Evolutionary conservation across 257 asterid genomes (phyloP).

Genomic region (Penstemon davidsonii): DNA sequence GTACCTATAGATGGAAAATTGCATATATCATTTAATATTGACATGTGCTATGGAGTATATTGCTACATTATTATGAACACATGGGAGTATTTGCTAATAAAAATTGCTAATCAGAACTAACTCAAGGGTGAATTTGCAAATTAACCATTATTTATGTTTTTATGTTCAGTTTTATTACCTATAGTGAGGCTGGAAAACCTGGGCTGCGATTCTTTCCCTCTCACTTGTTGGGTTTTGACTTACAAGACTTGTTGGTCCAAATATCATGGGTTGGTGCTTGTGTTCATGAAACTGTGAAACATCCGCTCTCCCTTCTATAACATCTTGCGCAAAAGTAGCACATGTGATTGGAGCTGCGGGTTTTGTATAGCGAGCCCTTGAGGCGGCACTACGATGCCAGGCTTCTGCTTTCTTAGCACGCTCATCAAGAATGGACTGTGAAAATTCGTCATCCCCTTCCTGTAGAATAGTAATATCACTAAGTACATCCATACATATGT

Average conservation of each 20-base stretch:
- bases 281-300: constrained; percentile 79
- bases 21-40: too few relatives aligned
- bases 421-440: constrained; percentile 68
- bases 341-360: constrained; percentile 91
- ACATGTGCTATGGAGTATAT: too few relatives aligned
- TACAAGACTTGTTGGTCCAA: constrained; percentile 92
- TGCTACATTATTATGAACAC: too few relatives aligned
- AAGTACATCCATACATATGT: constrained; percentile 19
- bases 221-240: constrained; percentile 77
- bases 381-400: constrained; percentile 88
- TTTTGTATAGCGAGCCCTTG: constrained; percentile 59
- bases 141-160: not conserved
- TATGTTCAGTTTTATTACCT: constrained; percentile 44
- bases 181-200: constrained; percentile 91
- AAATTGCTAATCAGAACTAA: too few relatives aligned
- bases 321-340: constrained; percentile 98
- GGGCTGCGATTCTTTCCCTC: constrained; percentile 86
- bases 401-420: constrained; percentile 82
- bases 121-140: too few relatives aligned
- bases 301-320: constrained; percentile 79
- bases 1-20: too few relatives aligned
- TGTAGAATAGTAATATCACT: constrained; percentile 28
- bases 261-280: constrained; percentile 89
- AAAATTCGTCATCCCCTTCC: constrained; percentile 68
- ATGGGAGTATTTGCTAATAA: too few relatives aligned